phyloP scores from a whole-genome alignment of 768 basidiomycete genomes.

The Termitomyces sp. region DNA sequence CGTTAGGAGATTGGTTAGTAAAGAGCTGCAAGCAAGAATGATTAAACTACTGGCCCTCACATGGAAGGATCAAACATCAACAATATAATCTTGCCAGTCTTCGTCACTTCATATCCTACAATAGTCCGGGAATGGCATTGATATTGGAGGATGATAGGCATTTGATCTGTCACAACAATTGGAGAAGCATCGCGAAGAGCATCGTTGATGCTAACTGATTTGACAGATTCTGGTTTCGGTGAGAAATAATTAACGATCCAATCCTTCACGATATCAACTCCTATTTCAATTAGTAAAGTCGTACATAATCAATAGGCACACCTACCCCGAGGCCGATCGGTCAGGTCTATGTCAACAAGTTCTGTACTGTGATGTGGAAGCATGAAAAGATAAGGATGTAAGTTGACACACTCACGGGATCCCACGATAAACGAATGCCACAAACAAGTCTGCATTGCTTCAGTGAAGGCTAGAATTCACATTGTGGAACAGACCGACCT shows the following conservation, averaged over 20 bases:
- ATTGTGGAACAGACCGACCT: slow-evolving; percentile 37
- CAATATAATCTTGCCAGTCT: slow-evolving; percentile 53
- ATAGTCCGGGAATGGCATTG: slow-evolving; percentile 84
- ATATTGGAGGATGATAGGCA: slow-evolving; percentile 84
- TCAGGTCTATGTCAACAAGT: slow-evolving; percentile 62
- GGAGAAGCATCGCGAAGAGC: slow-evolving; percentile 45
- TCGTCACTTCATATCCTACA: slow-evolving; percentile 73
- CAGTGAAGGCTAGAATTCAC: neutral
- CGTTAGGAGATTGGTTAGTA: neutral
- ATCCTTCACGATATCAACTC: slow-evolving; percentile 42
- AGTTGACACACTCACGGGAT: slow-evolving; percentile 61
- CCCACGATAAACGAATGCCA: slow-evolving; percentile 71
- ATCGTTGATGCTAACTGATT: slow-evolving; percentile 41
- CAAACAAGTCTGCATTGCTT: slow-evolving; percentile 55
- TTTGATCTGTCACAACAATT: slow-evolving; percentile 53
- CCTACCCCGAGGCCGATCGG: slow-evolving; percentile 38
- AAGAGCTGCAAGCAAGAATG: neutral
- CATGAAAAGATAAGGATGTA: neutral
- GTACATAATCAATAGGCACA: neutral
- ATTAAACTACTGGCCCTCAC: slow-evolving; percentile 29
- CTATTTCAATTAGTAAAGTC: slow-evolving; percentile 19
- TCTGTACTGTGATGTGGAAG: slow-evolving; percentile 35
- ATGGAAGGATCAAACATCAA: slow-evolving; percentile 75
- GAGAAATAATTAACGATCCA: slow-evolving; percentile 80
- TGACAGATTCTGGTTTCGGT: slow-evolving; percentile 17